Conservation (phyloP, 257 asterid genomes). For the Prunella vulgaris region DNA sequence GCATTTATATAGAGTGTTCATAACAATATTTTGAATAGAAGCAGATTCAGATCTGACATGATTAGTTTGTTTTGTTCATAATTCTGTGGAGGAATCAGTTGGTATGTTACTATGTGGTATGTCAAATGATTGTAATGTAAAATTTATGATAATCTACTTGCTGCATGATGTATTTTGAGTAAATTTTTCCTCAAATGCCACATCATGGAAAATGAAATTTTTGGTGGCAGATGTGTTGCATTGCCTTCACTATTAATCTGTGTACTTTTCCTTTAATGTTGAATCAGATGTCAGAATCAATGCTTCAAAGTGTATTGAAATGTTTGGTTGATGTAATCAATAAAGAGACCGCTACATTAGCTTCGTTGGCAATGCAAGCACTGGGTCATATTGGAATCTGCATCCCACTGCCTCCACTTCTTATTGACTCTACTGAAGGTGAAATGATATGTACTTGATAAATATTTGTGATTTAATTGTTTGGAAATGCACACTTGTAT, state of each 20-base stretch:
- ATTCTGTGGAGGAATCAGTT: neutral
- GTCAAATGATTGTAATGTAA: neutral
- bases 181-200: neutral
- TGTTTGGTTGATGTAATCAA: conserved; percentile 71
- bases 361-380: conserved; percentile 89
- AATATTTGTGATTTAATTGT: conserved; percentile 15
- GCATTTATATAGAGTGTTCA: neutral
- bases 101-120: conserved; percentile 2
- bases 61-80: neutral
- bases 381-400: conserved; percentile 95
- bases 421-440: conserved; percentile 65
- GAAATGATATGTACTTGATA: conserved; percentile 22
- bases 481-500: conserved; percentile 4
- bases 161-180: conserved; percentile 5
- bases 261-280: conserved; percentile 16
- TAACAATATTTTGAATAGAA: conserved; percentile 4
- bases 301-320: conserved; percentile 68
- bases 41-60: conserved; percentile 5
- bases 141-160: neutral
- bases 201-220: conserved; percentile 3
- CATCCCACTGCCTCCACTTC: conserved; percentile 64
- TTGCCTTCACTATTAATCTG: conserved; percentile 10
- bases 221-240: conserved; percentile 15
- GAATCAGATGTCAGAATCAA: conserved; percentile 64
- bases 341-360: conserved; percentile 63